Evolutionary conservation across 306 rosid genomes (phyloP).

Genomic region (Lathyrus aphaca): DNA sequence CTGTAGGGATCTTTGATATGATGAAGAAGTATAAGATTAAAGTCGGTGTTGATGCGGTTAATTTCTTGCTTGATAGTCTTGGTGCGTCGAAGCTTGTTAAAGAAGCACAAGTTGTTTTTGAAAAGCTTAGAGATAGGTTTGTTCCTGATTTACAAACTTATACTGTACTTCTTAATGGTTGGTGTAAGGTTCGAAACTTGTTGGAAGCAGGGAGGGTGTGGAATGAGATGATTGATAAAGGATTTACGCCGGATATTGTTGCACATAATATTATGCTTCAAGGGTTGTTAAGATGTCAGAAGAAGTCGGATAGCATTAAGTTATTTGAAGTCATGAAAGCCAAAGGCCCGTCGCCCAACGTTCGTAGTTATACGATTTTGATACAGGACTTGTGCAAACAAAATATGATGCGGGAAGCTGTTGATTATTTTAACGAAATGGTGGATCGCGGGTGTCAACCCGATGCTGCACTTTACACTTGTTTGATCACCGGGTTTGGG

Average conservation of each 20-base stretch:
- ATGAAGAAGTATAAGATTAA: slow-evolving; percentile 74
- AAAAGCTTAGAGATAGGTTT: slow-evolving; percentile 68
- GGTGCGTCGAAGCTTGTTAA: slow-evolving; percentile 75
- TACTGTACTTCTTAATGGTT: slow-evolving; percentile 74
- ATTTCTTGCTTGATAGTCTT: slow-evolving; percentile 82
- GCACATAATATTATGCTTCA: slow-evolving; percentile 81
- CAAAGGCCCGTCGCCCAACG: slow-evolving; percentile 75
- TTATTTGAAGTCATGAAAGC: slow-evolving; percentile 87
- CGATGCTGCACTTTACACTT: slow-evolving; percentile 70
- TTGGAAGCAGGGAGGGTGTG: slow-evolving; percentile 91
- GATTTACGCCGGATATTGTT: slow-evolving; percentile 79
- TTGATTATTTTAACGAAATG: slow-evolving; percentile 64
- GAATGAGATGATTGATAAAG: slow-evolving; percentile 88
- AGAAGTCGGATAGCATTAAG: slow-evolving; percentile 83
- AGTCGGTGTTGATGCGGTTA: slow-evolving; percentile 65
- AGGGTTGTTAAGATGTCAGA: slow-evolving; percentile 71
- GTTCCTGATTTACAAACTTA: slow-evolving; percentile 67
- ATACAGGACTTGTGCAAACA: slow-evolving; percentile 77
- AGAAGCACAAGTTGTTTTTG: slow-evolving; percentile 80
- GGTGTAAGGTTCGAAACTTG: slow-evolving; percentile 76
- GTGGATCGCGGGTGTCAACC: slow-evolving; percentile 61
- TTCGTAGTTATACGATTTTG: slow-evolving; percentile 68
- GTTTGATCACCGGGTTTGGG: slow-evolving; percentile 84
- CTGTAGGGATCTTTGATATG: slow-evolving; percentile 78
- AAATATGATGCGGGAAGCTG: slow-evolving; percentile 69